phyloP scores from a whole-genome alignment of 306 rosid genomes.

The Citrullus amarus region DNA sequence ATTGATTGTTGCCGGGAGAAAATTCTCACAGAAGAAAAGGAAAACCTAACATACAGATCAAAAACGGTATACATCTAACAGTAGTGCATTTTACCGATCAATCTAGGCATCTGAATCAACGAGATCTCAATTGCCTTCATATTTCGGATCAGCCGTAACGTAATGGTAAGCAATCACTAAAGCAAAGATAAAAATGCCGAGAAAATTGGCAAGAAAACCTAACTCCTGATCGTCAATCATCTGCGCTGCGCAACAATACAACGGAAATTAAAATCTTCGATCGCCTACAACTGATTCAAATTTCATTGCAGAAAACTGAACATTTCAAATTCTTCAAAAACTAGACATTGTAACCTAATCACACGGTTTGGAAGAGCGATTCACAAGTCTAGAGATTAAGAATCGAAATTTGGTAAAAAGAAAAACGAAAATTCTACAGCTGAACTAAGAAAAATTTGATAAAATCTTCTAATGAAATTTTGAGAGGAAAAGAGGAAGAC shows the following conservation, averaged over 20 bases:
- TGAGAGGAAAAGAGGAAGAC: neutral
- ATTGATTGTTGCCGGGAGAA: neutral
- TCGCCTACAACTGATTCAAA: neutral
- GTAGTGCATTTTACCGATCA: neutral
- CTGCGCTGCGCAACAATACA: slow-evolving; percentile 28
- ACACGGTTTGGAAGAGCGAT: neutral
- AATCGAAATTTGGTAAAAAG: neutral
- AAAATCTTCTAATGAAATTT: neutral
- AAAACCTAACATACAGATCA: neutral
- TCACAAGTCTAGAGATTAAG: neutral
- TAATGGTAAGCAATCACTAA: slow-evolving; percentile 79
- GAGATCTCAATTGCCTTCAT: slow-evolving; percentile 20
- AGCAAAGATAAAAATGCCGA: slow-evolving; percentile 70
- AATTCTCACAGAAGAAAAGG: neutral
- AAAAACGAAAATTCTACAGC: neutral
- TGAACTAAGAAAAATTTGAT: no score
- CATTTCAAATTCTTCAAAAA: neutral
- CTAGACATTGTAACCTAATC: neutral
- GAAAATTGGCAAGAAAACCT: slow-evolving; percentile 90
- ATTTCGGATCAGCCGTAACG: slow-evolving; percentile 84
- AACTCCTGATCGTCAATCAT: slow-evolving; percentile 82
- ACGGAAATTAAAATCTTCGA: neutral
- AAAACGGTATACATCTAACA: neutral
- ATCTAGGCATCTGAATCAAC: neutral
- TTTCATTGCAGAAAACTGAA: neutral